A percentile compares a stretch with the other conserved stretches of the same genome.
Conservation (phyloP, 2,329 filamentous ascomycete genomes). For the Sporothrix dimorphospora region DNA sequence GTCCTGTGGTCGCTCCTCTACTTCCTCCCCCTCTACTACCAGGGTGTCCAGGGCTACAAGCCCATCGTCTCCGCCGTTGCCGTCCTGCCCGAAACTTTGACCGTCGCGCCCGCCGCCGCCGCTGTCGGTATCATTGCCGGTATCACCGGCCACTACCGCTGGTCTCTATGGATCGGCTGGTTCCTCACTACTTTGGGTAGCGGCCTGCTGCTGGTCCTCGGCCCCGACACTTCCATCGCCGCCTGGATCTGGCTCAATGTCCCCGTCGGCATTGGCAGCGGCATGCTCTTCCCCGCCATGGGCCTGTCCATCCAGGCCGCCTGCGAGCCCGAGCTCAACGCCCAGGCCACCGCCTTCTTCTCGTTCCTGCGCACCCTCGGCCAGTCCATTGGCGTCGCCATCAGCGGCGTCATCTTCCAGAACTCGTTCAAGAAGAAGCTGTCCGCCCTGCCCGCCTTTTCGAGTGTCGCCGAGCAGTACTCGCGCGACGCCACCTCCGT, state of each 20-base stretch:
- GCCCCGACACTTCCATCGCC: conserved; percentile 34
- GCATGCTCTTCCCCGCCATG: conserved; percentile 46
- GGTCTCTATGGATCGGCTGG: conserved; percentile 39
- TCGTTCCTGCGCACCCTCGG: conserved; percentile 48
- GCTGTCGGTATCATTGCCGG: conserved; percentile 33
- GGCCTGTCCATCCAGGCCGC: conserved; percentile 47
- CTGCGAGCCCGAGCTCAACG: conserved; percentile 44
- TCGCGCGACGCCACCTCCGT: conserved; percentile 58
- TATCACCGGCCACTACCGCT: conserved; percentile 39
- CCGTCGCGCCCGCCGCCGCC: conserved; percentile 35
- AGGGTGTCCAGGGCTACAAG: conserved; percentile 41
- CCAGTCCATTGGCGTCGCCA: conserved; percentile 47
- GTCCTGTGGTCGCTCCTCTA: conserved; percentile 59
- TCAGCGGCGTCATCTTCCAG: conserved; percentile 48
- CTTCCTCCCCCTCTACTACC: conserved; percentile 44
- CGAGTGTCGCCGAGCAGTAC: conserved; percentile 45
- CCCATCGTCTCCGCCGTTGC: conserved; percentile 40
- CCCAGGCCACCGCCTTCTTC: conserved; percentile 46
- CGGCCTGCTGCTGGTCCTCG: conserved; percentile 35
- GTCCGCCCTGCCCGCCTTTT: conserved; percentile 28
- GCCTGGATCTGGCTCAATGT: conserved; percentile 45
- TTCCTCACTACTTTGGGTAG: conserved; percentile 37
- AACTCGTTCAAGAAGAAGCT: conserved; percentile 38
- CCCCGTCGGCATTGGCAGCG: conserved; percentile 44
- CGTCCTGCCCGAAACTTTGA: conserved; percentile 38